Base-by-base conservation (phyloP, 1,284 basidiomycete genomes). In the Heterobasidion irregulare region DNA sequence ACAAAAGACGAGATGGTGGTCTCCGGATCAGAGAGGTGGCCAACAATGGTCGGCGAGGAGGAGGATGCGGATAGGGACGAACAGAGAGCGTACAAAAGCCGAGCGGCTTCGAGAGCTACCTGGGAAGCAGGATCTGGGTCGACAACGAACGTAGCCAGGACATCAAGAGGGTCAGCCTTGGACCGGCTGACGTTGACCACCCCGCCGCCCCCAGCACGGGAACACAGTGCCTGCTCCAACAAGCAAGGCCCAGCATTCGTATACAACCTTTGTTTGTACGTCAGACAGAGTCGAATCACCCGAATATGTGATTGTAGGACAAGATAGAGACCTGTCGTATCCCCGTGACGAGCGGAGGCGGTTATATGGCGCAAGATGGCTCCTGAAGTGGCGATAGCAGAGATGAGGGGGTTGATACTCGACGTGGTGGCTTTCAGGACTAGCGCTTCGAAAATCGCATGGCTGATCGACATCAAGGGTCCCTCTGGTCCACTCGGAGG, bases 331-430 rank as follows among this genome's bases (percentile, higher is more conserved):
- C 83, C 72, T 34, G 82, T 72, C 0, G 83, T 83, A 62, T 94
- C 91, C 7, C 80, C 79, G 58, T 79, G 80, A 35, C 88, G 79
- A 19, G 87, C 78, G 1, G 83, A 75, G 10, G 74, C 70, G 60
- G 84, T 80, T 26, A 94, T 70, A 33, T 78, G 76, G 38, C 74
- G 70, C 33, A 92, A 71, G 47, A 85, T 71, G 35, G 80, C 76
- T 15, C 76, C 74, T 6, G 83, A 88, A 0, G 78, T 75, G 1
- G 82, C 78, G 54, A 94, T 76, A 26, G 80, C 77, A 0, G 83
- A 77, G 50, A 93, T 77, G 18, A 94, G 73, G 0, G 92, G 92
- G 56, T 79, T 84, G 58, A 94, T 82, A 1, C 86, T 83, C 0
- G 87, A 83, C 10, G 83, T 82, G 7, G 86, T 84, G 0, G 88